These are phyloP conservation scores for Ogataea nakhonphanomensis DNA, from an alignment of 805 yeast genomes.

Conservation along the genomic window DNA sequence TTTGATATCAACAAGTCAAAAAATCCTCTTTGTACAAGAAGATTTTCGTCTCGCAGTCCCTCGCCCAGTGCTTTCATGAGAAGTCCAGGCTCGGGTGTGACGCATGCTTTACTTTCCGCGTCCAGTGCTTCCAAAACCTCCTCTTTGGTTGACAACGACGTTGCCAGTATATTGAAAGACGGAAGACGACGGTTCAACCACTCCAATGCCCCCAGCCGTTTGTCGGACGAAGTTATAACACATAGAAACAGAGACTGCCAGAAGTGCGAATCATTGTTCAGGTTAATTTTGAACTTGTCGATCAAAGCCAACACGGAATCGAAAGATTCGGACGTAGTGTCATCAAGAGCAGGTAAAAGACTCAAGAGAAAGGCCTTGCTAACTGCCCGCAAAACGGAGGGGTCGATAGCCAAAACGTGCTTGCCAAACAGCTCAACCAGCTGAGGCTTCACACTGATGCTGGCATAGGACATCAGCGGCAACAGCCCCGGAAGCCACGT, in stretches of 20 bases:
- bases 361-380: conserved; percentile 70
- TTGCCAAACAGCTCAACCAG: conserved; percentile 59
- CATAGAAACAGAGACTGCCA: conserved; percentile 82
- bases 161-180: conserved; percentile 32
- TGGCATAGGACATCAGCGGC: conserved; percentile 83
- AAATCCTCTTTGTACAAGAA: conserved; percentile 83
- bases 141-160: conserved; percentile 18
- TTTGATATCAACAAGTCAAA: conserved; percentile 73
- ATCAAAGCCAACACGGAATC: conserved; percentile 55
- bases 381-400: conserved; percentile 47
- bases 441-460: conserved; percentile 82
- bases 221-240: conserved; percentile 74
- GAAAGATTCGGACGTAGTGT: conserved; percentile 84
- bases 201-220: conserved; percentile 76
- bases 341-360: conserved; percentile 85
- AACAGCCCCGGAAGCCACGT: conserved; percentile 93
- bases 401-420: conserved; percentile 51
- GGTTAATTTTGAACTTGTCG: conserved; percentile 52
- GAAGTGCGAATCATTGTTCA: conserved; percentile 69
- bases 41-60: conserved; percentile 62
- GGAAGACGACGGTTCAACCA: conserved; percentile 74
- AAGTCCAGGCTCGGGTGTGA: conserved; percentile 77
- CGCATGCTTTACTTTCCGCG: conserved; percentile 52
- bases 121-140: conserved; percentile 23
- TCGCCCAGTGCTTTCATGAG: conserved; percentile 68